Conservation (phyloP, 768 basidiomycete species). For the Artomyces pyxidatus region DNA sequence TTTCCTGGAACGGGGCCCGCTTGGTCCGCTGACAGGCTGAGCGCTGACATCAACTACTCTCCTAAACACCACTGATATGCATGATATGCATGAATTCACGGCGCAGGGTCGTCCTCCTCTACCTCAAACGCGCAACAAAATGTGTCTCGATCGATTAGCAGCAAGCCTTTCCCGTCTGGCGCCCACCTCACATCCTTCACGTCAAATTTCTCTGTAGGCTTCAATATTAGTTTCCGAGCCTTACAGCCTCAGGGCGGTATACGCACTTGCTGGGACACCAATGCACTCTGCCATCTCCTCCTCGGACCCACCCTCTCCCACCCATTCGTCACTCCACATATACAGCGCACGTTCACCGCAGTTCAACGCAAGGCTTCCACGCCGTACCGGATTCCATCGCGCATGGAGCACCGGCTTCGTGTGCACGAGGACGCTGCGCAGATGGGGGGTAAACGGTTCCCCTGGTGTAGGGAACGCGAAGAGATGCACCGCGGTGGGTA, state of each 20-base stretch:
- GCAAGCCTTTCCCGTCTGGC: slow-evolving; percentile 77
- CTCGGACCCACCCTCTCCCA: slow-evolving; percentile 44
- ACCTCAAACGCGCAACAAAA: slow-evolving; percentile 45
- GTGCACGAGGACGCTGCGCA: slow-evolving; percentile 65
- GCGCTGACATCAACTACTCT: no score
- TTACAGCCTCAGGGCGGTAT: neutral
- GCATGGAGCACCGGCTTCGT: slow-evolving; percentile 53
- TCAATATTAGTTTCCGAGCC: neutral
- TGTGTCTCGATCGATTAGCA: slow-evolving; percentile 64
- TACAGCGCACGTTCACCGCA: slow-evolving; percentile 62
- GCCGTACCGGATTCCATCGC: slow-evolving; percentile 81
- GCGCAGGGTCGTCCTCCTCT: no score
- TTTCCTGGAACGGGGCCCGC: no score
- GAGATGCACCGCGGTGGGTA: slow-evolving; percentile 57
- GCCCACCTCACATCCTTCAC: slow-evolving; percentile 69
- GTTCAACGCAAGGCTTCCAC: slow-evolving; percentile 59
- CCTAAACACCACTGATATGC: no score
- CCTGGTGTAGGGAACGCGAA: slow-evolving; percentile 62
- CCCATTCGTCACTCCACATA: slow-evolving; percentile 81
- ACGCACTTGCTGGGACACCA: slow-evolving; percentile 80
- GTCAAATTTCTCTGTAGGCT: slow-evolving; percentile 56
- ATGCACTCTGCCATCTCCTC: slow-evolving; percentile 85
- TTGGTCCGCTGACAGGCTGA: no score
- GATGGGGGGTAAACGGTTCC: slow-evolving; percentile 47
- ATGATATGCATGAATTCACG: no score